Evolutionary conservation across 345 rosid species (phyloP), one percentile per base, ranked within the genome.

Genomic region (Euphorbia lathyris): DNA sequence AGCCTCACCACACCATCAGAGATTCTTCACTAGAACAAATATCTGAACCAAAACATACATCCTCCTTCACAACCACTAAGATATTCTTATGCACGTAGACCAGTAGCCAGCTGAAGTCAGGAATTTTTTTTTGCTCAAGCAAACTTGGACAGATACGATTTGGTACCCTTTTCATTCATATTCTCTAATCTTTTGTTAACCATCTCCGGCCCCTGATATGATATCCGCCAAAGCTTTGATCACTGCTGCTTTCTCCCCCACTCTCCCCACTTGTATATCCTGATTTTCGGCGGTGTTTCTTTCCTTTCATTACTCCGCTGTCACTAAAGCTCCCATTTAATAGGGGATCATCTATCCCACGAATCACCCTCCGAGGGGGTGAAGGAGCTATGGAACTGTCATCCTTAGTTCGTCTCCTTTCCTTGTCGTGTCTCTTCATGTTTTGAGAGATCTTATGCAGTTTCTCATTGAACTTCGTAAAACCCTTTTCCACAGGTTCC

Each of bases 231-330:
- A 82, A 85, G 79, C 84, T 85, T 75, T 92, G 97, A 69, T 95
- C 97, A 50, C 92, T 86, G 79, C 97, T 90, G 80, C 99, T 88
- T 80, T 95, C 97, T 73, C 99, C 97, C 51, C 99, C 99, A 61
- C 97, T 95, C 76, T 88, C 99, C 19, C 83, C 92, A 48, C 97
- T 87, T 1, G 90, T 78, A 71, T 87, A 79, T 60, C 91, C 97
- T 6, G 97, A 80, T 74, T 85, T 91, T 8, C 80, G 77, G 30
- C 87, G 87, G 55, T 85, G 86, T 81, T 88, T 95, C 83, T 88
- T 95, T 69, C 81, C 84, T 79, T 79, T 84, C 56, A 86, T 65
- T 36, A 85, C 77, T 5, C 89, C 94, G 43, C 94, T 88, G 63
- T 95, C 97, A 72, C 99, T 95, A 72, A 83, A 61, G 80, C 97